phyloP scores from a whole-genome alignment of 139 green algal genomes.

The Micromonas pusilla region DNA sequence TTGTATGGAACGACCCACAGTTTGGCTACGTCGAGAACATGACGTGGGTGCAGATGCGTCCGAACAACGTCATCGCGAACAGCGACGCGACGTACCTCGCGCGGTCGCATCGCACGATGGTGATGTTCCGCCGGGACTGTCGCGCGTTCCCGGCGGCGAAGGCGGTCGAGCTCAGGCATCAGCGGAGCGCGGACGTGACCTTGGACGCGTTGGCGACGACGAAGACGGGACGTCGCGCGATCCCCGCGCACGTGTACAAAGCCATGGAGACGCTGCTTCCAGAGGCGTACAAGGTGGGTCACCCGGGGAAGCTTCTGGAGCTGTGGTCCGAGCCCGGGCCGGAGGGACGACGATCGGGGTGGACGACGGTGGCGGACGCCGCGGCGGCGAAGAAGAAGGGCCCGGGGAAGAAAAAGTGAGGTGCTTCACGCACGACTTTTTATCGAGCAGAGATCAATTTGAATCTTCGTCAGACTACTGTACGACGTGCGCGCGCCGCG shows the following conservation, averaged over 20 bases:
- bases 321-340: constrained; percentile 46
- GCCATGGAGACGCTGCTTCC: constrained; percentile 77
- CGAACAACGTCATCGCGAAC: constrained; percentile 58
- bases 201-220: constrained; percentile 61
- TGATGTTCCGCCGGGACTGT: constrained; percentile 69
- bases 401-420: neutral
- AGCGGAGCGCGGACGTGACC: constrained; percentile 78
- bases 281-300: constrained; percentile 35
- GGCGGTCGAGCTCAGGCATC: constrained; percentile 83
- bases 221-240: constrained; percentile 17
- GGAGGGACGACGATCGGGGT: constrained; percentile 41
- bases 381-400: neutral
- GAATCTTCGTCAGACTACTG: too few relatives aligned
- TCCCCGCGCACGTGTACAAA: constrained; percentile 35
- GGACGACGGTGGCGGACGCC: constrained; percentile 32
- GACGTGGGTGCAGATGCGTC: constrained; percentile 73
- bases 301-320: constrained; percentile 51
- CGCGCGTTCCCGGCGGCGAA: constrained; percentile 18
- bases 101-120: constrained; percentile 71
- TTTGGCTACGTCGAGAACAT: constrained; percentile 88
- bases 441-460: neutral
- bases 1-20: constrained; percentile 47
- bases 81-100: constrained; percentile 37
- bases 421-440: neutral
- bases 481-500: too few relatives aligned